Conservation (phyloP, 2,329 filamentous ascomycete species). For the Botrytis porri region DNA sequence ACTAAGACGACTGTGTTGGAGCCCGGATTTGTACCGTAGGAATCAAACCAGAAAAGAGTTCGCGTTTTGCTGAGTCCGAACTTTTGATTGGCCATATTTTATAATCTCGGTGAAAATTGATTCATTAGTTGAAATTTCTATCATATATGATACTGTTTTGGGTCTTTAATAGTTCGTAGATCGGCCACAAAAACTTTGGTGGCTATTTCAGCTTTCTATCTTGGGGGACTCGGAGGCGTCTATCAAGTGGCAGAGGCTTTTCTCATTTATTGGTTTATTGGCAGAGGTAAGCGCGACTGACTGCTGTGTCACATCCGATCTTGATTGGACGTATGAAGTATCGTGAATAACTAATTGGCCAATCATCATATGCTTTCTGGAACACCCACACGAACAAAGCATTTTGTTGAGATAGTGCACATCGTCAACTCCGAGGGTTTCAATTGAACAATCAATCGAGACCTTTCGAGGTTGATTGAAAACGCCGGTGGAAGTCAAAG, state of each 20-base stretch:
- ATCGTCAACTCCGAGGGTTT: neutral
- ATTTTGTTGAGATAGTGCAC: constrained; percentile 6
- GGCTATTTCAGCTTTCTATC: constrained; percentile 5
- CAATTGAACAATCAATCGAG: constrained; percentile 7
- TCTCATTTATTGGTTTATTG: constrained; percentile 14
- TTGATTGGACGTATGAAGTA: constrained; percentile 3
- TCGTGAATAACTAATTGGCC: neutral
- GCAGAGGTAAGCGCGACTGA: constrained; percentile 10
- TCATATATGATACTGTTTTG: neutral
- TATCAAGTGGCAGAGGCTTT: constrained; percentile 11
- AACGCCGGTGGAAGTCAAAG: neutral
- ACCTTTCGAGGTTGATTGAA: neutral
- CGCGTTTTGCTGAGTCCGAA: neutral
- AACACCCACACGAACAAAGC: constrained; percentile 2
- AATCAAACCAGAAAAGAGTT: neutral
- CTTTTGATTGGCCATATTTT: neutral
- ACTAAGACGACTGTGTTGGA: neutral
- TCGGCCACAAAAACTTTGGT: constrained; percentile 4
- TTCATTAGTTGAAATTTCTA: neutral
- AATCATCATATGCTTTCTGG: neutral
- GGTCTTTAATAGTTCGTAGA: neutral
- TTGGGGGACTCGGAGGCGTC: neutral
- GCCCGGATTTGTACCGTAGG: neutral
- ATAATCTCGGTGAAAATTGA: neutral
- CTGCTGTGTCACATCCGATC: neutral